Evolutionary conservation across 2,329 filamentous ascomycete species (phyloP).

Genomic region (Elsinoe fawcettii): DNA sequence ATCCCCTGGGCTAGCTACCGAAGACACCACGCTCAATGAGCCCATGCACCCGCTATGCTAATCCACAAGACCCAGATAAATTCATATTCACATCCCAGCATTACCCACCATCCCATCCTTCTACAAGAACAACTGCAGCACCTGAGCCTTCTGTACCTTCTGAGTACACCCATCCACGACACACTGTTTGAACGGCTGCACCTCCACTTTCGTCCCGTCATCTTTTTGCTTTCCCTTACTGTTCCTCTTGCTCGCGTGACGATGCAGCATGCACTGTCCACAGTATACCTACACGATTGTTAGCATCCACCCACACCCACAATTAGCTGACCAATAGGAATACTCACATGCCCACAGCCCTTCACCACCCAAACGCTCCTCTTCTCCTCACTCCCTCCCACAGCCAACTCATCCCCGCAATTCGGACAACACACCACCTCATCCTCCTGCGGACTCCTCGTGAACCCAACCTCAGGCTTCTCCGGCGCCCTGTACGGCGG

Average conservation of each 20-base stretch:
- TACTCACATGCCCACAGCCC: slow-evolving; percentile 78
- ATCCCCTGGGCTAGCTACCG: neutral
- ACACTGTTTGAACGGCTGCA: slow-evolving; percentile 38
- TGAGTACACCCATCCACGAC: slow-evolving; percentile 39
- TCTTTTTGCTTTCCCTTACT: slow-evolving; percentile 34
- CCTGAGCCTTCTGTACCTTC: slow-evolving; percentile 28
- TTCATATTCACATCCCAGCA: neutral
- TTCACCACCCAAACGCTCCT: slow-evolving; percentile 90
- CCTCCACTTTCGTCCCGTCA: slow-evolving; percentile 21
- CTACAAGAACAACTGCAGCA: slow-evolving; percentile 38
- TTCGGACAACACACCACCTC: slow-evolving; percentile 74
- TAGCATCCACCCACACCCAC: slow-evolving; percentile 9
- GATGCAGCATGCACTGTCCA: slow-evolving; percentile 42
- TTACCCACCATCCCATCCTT: neutral
- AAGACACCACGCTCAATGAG: neutral
- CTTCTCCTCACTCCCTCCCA: slow-evolving; percentile 59
- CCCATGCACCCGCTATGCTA: slow-evolving; percentile 5
- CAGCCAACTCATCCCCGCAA: slow-evolving; percentile 75
- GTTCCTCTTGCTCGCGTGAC: slow-evolving; percentile 25
- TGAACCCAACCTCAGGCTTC: slow-evolving; percentile 69
- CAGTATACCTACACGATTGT: slow-evolving; percentile 42
- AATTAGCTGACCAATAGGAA: too few relatives aligned
- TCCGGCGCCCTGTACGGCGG: slow-evolving; percentile 53
- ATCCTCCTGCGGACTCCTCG: slow-evolving; percentile 63
- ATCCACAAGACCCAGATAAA: neutral